Percentiles rank a stretch among this genome's conserved stretches.
These are phyloP conservation scores for Tetrapisispora pingtungensis DNA, from an alignment of 805 yeast genomes.

Conservation along the genomic window DNA sequence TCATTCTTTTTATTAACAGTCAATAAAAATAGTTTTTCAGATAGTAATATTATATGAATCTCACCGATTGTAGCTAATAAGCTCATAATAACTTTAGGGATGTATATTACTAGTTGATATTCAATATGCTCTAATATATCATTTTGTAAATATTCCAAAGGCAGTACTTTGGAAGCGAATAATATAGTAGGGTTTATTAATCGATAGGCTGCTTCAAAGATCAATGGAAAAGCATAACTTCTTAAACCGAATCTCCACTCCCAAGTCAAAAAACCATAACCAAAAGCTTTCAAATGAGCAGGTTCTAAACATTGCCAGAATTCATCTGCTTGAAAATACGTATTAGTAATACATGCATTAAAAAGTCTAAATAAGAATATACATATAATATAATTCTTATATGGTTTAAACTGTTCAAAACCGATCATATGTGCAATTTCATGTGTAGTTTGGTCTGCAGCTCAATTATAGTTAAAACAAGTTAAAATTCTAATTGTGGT, in stretches of 20 bases:
- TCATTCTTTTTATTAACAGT: slow-evolving; percentile 13
- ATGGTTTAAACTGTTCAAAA: neutral
- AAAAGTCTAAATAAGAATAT: slow-evolving; percentile 34
- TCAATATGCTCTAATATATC: slow-evolving; percentile 10
- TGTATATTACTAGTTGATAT: slow-evolving; percentile 33
- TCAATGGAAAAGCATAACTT: slow-evolving; percentile 68
- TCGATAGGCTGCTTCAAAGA: slow-evolving; percentile 38
- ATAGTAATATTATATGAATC: slow-evolving; percentile 42
- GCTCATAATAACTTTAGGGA: slow-evolving; percentile 66
- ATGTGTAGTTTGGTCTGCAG: neutral
- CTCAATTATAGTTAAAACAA: no score
- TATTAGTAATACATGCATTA: slow-evolving; percentile 53
- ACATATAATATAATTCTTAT: no score
- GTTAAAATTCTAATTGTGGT: no score
- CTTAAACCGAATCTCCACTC: slow-evolving; percentile 78
- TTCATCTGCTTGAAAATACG: slow-evolving; percentile 95
- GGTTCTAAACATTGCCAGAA: slow-evolving; percentile 90
- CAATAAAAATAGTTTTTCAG: slow-evolving; percentile 21
- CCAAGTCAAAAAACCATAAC: slow-evolving; percentile 86
- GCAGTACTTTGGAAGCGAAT: neutral
- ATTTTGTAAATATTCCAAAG: neutral
- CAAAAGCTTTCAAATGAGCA: slow-evolving; percentile 65
- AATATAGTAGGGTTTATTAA: slow-evolving; percentile 1
- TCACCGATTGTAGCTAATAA: slow-evolving; percentile 67
- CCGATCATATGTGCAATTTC: neutral